Evolutionary conservation across 495 filamentous ascomycete species (phyloP).

Genomic region (Ramalina peruviana): DNA sequence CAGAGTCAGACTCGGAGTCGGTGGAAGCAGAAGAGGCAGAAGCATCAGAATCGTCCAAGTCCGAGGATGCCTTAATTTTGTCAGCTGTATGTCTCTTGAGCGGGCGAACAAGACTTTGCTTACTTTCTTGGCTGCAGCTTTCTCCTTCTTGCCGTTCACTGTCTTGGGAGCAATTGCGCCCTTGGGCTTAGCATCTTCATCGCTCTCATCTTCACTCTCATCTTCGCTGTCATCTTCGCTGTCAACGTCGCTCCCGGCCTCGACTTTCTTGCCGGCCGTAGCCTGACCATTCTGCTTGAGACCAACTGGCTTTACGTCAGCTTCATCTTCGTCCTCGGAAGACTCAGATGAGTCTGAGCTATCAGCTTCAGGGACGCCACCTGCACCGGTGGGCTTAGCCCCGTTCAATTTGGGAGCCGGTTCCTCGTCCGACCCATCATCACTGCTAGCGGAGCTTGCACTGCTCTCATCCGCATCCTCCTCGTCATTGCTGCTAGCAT

Average conservation of each 20-base stretch:
- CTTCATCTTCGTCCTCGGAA: constrained; percentile 24
- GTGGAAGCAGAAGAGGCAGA: constrained; percentile 24
- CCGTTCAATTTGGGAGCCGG: constrained; percentile 12
- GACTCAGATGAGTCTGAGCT: constrained; percentile 23
- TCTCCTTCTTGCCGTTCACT: constrained; percentile 14
- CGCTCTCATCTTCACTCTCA: constrained; percentile 15
- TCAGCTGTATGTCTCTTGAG: background rate
- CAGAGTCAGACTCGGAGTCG: constrained; percentile 32
- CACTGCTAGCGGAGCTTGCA: constrained; percentile 24
- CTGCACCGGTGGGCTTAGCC: background rate
- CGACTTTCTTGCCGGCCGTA: background rate
- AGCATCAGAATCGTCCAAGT: constrained; percentile 22
- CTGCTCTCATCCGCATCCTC: constrained; percentile 29
- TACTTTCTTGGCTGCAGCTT: constrained; percentile 13
- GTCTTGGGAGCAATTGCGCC: background rate
- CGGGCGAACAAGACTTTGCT: background rate
- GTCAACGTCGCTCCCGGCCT: constrained; percentile 6
- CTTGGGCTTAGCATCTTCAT: constrained; percentile 5
- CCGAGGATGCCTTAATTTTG: constrained; percentile 19
- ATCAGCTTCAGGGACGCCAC: constrained; percentile 3
- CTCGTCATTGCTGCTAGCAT: constrained; percentile 28
- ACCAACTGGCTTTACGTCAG: background rate
- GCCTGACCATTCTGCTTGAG: background rate
- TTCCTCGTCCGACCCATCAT: constrained; percentile 22
- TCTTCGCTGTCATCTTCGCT: constrained; percentile 3